Conservation (phyloP, 441 rosid species). For the Croton setiger region DNA sequence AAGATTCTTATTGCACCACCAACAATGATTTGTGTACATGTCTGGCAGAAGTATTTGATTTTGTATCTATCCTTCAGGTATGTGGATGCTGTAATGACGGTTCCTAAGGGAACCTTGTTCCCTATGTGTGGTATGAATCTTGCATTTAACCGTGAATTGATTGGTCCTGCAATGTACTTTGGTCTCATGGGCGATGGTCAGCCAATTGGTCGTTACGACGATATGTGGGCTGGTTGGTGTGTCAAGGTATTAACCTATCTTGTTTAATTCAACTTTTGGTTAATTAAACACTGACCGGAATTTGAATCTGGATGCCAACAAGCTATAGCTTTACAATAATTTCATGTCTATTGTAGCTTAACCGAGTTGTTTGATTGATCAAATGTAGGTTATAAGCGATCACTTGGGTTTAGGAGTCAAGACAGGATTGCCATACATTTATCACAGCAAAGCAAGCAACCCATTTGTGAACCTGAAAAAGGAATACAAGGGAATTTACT, state of each 20-base stretch:
- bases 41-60: not conserved
- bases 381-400: conserved; percentile 77
- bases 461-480: conserved; percentile 84
- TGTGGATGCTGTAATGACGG: conserved; percentile 84
- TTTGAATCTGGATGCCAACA: not conserved
- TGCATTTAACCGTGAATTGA: conserved; percentile 80
- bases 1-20: conserved; percentile 3
- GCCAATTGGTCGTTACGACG: conserved; percentile 89
- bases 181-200: conserved; percentile 98
- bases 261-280: not conserved
- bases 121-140: conserved; percentile 99
- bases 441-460: conserved; percentile 90
- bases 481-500: conserved; percentile 81
- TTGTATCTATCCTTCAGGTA: conserved; percentile 34
- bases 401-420: conserved; percentile 83
- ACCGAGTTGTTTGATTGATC: not conserved
- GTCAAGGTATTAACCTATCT: conserved; percentile 42
- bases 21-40: not conserved
- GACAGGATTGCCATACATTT: conserved; percentile 82
- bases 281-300: too few relatives aligned
- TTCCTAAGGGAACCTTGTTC: conserved; percentile 87
- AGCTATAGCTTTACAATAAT: not conserved
- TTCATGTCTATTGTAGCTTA: not conserved
- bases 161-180: conserved; percentile 92
- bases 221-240: conserved; percentile 99